Evolutionary conservation across 371 early-diverging fungal genomes (phyloP), one percentile per base, ranked within the genome.

Genomic region (Mortierella sp.): DNA sequence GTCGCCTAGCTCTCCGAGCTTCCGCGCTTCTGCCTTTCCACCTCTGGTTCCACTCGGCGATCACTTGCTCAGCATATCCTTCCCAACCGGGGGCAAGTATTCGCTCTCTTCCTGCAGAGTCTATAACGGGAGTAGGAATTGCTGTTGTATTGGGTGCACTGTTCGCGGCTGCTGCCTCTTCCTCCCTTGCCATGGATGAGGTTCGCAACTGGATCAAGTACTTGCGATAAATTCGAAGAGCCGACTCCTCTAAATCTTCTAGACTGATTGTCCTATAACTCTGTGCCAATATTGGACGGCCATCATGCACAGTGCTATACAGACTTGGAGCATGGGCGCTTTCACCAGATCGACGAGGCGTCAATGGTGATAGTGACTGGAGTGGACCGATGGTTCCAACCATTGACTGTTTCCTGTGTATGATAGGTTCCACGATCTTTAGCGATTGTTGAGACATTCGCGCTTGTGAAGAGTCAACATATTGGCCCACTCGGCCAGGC

Each of bases 221-320:
- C 64, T 78, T 78, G 49, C 73, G 72, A 31, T 78, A 78, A 15
- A 78, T 72, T 15, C 70, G 45, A 15, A 78, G 37, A 0, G 79
- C 79, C 0, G 79, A 78, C 23, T 78, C 79, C 34, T 78, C 69
- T 12, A 78, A 32, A 58, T 78, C 79, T 63, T 78, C 79, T 15
- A 65, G 57, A 37, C 72, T 37, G 40, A 78, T 78, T 1, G 73
- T 72, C 10, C 79, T 59, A 32, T 66, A 78, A 42, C 79, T 78
- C 12, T 68, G 79, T 3, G 60, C 66, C 60, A 72, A 37, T 12
- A 78, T 12, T 1, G 77, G 42, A 8, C 64, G 43, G 49, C 73
- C 63, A 19, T 72, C 79, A 43, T 65, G 61, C 0, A 51, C 64
- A 10, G 51, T 66, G 19, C 70, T 72, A 28, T 68, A 64, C 31